Evolutionary conservation across 192 early-diverging fungal genomes (phyloP).

Genomic region (Backusella circina): DNA sequence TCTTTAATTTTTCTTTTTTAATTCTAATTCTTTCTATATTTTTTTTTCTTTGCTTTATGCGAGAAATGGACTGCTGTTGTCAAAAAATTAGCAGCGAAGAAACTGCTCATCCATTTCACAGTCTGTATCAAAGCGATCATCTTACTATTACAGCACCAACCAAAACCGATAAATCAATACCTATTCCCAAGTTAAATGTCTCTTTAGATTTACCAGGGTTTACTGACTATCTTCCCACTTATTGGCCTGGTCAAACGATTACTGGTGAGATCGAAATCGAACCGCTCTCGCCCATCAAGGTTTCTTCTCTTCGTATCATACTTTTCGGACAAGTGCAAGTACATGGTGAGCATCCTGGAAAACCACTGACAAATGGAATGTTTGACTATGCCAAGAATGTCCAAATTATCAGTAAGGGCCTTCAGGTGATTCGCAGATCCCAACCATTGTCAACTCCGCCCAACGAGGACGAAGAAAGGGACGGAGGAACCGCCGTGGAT

Average conservation of each 20-base stretch:
- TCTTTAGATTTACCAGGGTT: background rate
- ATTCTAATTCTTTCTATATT: background rate
- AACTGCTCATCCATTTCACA: background rate
- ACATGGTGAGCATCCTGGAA: background rate
- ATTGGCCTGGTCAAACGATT: slow-evolving; percentile 7
- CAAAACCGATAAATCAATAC: background rate
- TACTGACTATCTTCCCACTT: background rate
- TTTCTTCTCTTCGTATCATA: background rate
- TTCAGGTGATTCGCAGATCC: background rate
- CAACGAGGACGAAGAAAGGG: background rate
- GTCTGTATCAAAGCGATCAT: background rate
- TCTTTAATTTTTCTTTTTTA: too few relatives aligned
- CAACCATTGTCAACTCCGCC: background rate
- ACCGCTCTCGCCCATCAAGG: background rate
- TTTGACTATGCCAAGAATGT: slow-evolving; percentile 7
- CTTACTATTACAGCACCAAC: background rate
- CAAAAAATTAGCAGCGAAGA: background rate
- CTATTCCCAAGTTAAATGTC: background rate
- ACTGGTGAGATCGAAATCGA: slow-evolving; percentile 5
- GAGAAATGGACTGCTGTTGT: background rate
- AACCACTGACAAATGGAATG: slow-evolving; percentile 11
- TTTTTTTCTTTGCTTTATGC: background rate
- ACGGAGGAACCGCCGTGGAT: background rate
- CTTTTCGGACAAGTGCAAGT: slow-evolving; percentile 16
- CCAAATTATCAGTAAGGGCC: slow-evolving; percentile 11